Base-by-base conservation (phyloP, 2,329 filamentous ascomycete species). In the Talaromyces islandicus region DNA sequence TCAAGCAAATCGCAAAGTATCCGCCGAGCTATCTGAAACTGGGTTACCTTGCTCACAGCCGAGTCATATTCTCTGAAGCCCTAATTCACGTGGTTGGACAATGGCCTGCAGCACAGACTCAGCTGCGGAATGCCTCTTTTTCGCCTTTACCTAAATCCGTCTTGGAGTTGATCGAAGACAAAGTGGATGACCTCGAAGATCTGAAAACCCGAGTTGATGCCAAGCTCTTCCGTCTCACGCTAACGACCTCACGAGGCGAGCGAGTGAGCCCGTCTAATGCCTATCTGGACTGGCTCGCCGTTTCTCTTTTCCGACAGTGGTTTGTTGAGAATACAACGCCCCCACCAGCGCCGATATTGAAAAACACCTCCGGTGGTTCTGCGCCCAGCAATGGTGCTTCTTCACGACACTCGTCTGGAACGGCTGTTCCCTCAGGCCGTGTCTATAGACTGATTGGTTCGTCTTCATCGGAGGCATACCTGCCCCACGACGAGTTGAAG, bases 1-100 rank as follows among this genome's bases (percentile, higher is more conserved):
- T 92, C 88, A 96, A 94, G 74, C 93, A 97, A 75, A 95, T 97
- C 64, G 92, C 92, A 57, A 97, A 96, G 75, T 97, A 97, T 71
- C 92, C 93, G 12, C 90, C 94, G 54, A 92, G 88, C 62, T 97
- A 97, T 71, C 84, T 97, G 54, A 92, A 92, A 60, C 83, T 97
- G 1, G 92, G 92, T 41, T 96, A 92, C 69, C 82, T 96, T 48
- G 88, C 92, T 9, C 86, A 90, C 51, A 92, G 88, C 68, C 89
- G 89, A 65, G 87, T 92, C 65, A 92, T 92, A 56, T 92, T 92
- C 69, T 86, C 89, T 65, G 89, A 97, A 77, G 91, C 92, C 0
- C 81, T 97, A 54, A 90, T 96, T 57, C 93, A 97, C 69, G 91
- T 97, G 0, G 92, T 97, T 0, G 93, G 93, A 3, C 91, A 96